phyloP scores from a whole-genome alignment of 1,284 basidiomycete genomes.

The Serendipita sp. region DNA sequence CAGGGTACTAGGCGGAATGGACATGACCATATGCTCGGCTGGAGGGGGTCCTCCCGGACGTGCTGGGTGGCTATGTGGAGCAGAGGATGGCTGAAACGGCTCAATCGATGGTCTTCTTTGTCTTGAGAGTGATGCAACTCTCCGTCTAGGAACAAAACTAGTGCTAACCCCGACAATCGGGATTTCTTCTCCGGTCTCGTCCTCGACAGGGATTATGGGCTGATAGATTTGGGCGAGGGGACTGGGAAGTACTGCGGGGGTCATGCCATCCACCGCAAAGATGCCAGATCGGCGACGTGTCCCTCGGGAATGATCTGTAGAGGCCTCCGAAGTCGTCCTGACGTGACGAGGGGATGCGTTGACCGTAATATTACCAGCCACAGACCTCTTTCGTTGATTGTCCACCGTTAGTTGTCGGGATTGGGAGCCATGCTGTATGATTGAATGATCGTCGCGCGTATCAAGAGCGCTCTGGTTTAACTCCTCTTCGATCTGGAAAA shows the following conservation, averaged over 20 bases:
- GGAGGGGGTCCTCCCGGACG: constrained; percentile 6
- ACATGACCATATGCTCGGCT: constrained; percentile 18
- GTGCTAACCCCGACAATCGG: constrained; percentile 8
- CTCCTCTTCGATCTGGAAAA: constrained; percentile 74
- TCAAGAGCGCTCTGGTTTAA: constrained; percentile 45
- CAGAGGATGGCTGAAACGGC: not conserved
- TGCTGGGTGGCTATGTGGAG: constrained; percentile 12
- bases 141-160: constrained; percentile 1
- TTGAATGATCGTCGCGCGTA: constrained; percentile 25
- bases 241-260: constrained; percentile 23
- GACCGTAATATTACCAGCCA: not conserved
- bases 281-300: not conserved
- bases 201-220: constrained; percentile 37
- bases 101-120: not conserved
- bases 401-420: constrained; percentile 20
- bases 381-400: constrained; percentile 6
- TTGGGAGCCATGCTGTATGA: constrained; percentile 18
- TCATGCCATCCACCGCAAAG: not conserved
- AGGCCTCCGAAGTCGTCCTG: constrained; percentile 8
- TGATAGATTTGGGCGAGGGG: constrained; percentile 63
- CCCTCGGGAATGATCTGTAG: not conserved
- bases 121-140: not conserved
- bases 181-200: constrained; percentile 27
- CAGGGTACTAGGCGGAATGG: constrained; percentile 15
- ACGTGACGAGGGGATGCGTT: constrained; percentile 1